A percentile compares a stretch with the other conserved stretches of the same genome.
These are phyloP conservation scores for Microthyrium microscopicum DNA, from an alignment of 2,329 filamentous ascomycete species.

Conservation along the genomic window DNA sequence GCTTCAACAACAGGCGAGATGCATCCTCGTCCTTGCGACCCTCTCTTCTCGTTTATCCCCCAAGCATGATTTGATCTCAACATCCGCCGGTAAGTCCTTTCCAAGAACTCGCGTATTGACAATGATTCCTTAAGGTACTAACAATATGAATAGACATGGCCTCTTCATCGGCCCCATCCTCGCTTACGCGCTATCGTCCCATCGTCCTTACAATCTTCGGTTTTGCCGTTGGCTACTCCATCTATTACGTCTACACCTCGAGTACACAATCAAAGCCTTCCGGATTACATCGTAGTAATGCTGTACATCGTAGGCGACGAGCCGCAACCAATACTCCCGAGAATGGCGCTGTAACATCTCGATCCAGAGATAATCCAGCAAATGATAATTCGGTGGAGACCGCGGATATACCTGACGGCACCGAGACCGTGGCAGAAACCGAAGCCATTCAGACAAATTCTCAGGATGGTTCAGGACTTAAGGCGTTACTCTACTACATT, in stretches of 20 bases:
- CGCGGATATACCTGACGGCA: constrained; percentile 1
- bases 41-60: too few species aligned
- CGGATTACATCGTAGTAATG: constrained; percentile 48
- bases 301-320: constrained; percentile 37
- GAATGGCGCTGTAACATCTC: constrained; percentile 20
- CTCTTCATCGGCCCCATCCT: constrained; percentile 5
- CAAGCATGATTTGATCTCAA: too few species aligned
- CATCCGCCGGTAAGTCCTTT: too few species aligned
- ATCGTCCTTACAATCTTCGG: constrained; percentile 40
- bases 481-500: constrained; percentile 75
- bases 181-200: constrained; percentile 25
- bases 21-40: too few species aligned
- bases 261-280: constrained; percentile 16
- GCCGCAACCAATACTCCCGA: constrained; percentile 11
- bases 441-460: constrained; percentile 4
- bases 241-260: constrained; percentile 40
- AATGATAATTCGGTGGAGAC: not conserved
- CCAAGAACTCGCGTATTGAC: too few species aligned
- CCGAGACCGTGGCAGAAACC: constrained; percentile 3
- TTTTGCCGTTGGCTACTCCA: constrained; percentile 38
- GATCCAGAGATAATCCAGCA: not conserved
- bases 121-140: too few species aligned
- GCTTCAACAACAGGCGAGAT: too few species aligned
- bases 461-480: constrained; percentile 55
- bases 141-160: too few species aligned